Percentiles rank a stretch among this genome's conserved stretches.
phyloP scores from a whole-genome alignment of 2,329 filamentous ascomycete genomes.

The Phialophora macrospora region DNA sequence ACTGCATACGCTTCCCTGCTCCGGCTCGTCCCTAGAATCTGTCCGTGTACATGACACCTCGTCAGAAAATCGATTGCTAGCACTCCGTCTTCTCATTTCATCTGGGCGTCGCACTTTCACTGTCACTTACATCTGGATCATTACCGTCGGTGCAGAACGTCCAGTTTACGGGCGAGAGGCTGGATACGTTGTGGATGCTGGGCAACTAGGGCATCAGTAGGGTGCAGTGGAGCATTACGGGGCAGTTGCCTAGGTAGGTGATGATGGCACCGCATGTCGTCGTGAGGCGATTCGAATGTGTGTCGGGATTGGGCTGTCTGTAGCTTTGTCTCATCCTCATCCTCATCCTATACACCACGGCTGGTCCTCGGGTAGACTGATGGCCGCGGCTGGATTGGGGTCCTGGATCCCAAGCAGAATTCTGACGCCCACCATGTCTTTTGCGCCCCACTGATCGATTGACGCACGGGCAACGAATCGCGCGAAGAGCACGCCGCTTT shows the following conservation, averaged over 20 bases:
- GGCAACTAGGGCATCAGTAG: slow-evolving; percentile 47
- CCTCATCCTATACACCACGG: slow-evolving; percentile 4
- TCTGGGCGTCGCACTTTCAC: too few species aligned
- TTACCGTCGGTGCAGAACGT: slow-evolving; percentile 54
- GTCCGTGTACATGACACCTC: too few species aligned
- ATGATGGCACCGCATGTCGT: neutral
- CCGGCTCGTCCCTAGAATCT: too few species aligned
- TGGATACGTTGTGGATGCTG: slow-evolving; percentile 50
- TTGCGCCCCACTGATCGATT: neutral
- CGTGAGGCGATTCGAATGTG: too few species aligned
- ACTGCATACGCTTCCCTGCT: too few species aligned
- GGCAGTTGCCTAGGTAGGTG: slow-evolving; percentile 39
- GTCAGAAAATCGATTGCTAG: too few species aligned
- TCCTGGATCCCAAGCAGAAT: neutral
- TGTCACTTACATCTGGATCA: too few species aligned
- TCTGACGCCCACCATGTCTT: slow-evolving; percentile 1
- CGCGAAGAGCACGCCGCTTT: neutral
- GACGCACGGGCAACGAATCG: neutral
- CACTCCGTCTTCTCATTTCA: too few species aligned
- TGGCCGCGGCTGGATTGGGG: neutral
- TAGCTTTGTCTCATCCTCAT: neutral
- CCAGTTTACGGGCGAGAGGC: slow-evolving; percentile 48
- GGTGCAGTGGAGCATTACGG: slow-evolving; percentile 47
- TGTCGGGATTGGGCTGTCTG: too few species aligned
- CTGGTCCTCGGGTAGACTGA: slow-evolving; percentile 1